Percentiles rank a stretch among this genome's conserved stretches.
Evolutionary conservation across 2,329 filamentous ascomycete genomes (phyloP).

Genomic region (Penicillium sp.): DNA sequence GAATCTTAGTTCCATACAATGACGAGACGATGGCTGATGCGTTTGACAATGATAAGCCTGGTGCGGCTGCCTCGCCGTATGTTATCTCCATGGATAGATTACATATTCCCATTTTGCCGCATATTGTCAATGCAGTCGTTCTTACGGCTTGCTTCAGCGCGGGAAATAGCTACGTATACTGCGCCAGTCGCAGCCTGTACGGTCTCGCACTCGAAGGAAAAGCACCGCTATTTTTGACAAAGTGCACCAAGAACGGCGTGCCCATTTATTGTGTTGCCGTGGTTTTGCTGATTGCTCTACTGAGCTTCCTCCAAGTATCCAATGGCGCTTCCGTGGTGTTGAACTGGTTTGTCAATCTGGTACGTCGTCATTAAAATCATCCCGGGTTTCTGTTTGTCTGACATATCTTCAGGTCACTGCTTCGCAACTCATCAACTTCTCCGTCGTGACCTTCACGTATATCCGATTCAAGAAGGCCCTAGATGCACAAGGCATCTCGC

Average conservation of each 20-base stretch:
- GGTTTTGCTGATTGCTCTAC: slow-evolving; percentile 67
- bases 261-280: slow-evolving; percentile 71
- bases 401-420: slow-evolving; percentile 58
- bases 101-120: slow-evolving; percentile 63
- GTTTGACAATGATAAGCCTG: slow-evolving; percentile 60
- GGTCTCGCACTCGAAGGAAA: slow-evolving; percentile 69
- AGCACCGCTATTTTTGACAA: slow-evolving; percentile 66
- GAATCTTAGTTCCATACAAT: slow-evolving; percentile 71
- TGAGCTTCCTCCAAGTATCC: slow-evolving; percentile 74
- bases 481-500: slow-evolving; percentile 67
- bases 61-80: slow-evolving; percentile 73
- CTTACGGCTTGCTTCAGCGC: slow-evolving; percentile 69
- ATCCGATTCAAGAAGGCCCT: slow-evolving; percentile 71
- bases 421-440: slow-evolving; percentile 73
- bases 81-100: slow-evolving; percentile 67
- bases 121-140: slow-evolving; percentile 73
- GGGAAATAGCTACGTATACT: slow-evolving; percentile 69
- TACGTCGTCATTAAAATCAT: slow-evolving; percentile 24
- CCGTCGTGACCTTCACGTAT: slow-evolving; percentile 69
- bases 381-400: background rate
- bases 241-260: slow-evolving; percentile 65
- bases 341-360: slow-evolving; percentile 70
- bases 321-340: slow-evolving; percentile 67
- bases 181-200: slow-evolving; percentile 67
- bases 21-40: slow-evolving; percentile 63